Evolutionary conservation across 2,329 filamentous ascomycete species (phyloP).

Genomic region (Ilyonectria destructans): DNA sequence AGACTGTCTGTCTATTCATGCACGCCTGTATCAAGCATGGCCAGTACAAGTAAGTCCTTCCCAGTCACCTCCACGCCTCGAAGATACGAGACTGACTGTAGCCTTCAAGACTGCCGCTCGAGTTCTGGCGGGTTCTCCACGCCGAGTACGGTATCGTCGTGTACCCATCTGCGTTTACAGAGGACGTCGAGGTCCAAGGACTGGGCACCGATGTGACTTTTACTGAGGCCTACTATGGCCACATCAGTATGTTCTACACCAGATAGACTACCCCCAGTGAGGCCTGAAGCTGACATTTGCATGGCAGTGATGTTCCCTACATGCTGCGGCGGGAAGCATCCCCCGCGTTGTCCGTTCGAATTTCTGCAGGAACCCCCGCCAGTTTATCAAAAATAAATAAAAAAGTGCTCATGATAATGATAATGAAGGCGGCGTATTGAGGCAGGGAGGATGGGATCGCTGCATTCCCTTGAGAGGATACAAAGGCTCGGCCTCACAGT

Average conservation of each 20-base stretch:
- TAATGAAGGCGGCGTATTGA: not conserved
- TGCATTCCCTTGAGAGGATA: not conserved
- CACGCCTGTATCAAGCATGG: constrained; percentile 57
- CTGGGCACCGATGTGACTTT: constrained; percentile 55
- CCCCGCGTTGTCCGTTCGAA: constrained; percentile 58
- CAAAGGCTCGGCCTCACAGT: not conserved
- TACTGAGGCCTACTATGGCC: constrained; percentile 56
- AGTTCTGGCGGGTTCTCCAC: constrained; percentile 58
- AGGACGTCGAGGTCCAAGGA: constrained; percentile 53
- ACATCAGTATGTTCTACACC: constrained; percentile 52
- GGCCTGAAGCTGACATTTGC: constrained; percentile 29
- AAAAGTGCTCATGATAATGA: constrained; percentile 22
- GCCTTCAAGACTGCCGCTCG: constrained; percentile 51
- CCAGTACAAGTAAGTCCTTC: constrained; percentile 54
- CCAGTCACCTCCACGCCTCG: no score
- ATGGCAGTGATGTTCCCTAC: constrained; percentile 56
- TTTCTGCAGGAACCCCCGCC: constrained; percentile 58
- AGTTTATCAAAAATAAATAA: constrained; percentile 51
- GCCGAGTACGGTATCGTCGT: constrained; percentile 60
- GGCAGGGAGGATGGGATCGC: not conserved
- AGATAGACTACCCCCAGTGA: not conserved
- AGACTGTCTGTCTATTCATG: constrained; percentile 59
- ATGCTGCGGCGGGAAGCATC: constrained; percentile 48
- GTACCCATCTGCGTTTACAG: constrained; percentile 58
- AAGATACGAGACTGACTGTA: constrained; percentile 13